A percentile compares a stretch with the other conserved stretches of the same genome.
These are phyloP conservation scores for Neophaeococcomyces mojaviensis DNA, from an alignment of 2,329 filamentous ascomycete genomes.

Conservation along the genomic window DNA sequence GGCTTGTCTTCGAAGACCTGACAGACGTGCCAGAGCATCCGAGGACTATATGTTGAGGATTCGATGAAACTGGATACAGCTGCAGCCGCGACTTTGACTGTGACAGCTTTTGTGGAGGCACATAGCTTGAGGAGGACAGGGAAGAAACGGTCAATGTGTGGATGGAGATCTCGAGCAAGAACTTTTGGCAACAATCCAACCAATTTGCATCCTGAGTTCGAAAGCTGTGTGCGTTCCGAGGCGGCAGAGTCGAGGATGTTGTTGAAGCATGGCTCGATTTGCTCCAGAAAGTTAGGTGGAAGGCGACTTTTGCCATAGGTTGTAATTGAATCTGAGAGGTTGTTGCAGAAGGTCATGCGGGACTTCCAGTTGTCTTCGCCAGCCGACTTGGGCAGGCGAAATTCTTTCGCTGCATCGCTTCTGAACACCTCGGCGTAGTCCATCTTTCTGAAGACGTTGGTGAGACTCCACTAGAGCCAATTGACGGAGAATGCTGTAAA, in stretches of 20 bases:
- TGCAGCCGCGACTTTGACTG: slow-evolving; percentile 70
- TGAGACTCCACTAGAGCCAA: slow-evolving; percentile 11
- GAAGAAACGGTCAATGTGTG: slow-evolving; percentile 20
- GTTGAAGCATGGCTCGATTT: slow-evolving; percentile 18
- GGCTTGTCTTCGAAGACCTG: slow-evolving; percentile 87
- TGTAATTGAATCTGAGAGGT: slow-evolving; percentile 18
- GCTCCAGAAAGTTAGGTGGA: slow-evolving; percentile 18
- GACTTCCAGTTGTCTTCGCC: slow-evolving; percentile 22
- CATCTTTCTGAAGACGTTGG: slow-evolving; percentile 17
- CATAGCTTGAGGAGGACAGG: slow-evolving; percentile 81
- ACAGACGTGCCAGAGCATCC: slow-evolving; percentile 80
- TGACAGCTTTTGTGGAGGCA: slow-evolving; percentile 86
- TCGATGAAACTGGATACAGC: slow-evolving; percentile 76
- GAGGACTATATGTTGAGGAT: slow-evolving; percentile 68
- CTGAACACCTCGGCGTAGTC: slow-evolving; percentile 17
- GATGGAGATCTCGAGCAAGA: slow-evolving; percentile 17
- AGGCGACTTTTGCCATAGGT: slow-evolving; percentile 15
- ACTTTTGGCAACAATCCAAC: slow-evolving; percentile 15
- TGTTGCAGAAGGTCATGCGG: slow-evolving; percentile 17
- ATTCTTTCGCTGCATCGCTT: slow-evolving; percentile 11
- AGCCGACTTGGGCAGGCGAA: slow-evolving; percentile 1
- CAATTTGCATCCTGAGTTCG: slow-evolving; percentile 16
- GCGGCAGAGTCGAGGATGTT: slow-evolving; percentile 18
- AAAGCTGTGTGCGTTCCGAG: slow-evolving; percentile 23
- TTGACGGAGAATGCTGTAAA: background rate